These are phyloP conservation scores for Lasiodiplodia sp. DNA, from an alignment of 2,329 filamentous ascomycete species.

Conservation along the genomic window DNA sequence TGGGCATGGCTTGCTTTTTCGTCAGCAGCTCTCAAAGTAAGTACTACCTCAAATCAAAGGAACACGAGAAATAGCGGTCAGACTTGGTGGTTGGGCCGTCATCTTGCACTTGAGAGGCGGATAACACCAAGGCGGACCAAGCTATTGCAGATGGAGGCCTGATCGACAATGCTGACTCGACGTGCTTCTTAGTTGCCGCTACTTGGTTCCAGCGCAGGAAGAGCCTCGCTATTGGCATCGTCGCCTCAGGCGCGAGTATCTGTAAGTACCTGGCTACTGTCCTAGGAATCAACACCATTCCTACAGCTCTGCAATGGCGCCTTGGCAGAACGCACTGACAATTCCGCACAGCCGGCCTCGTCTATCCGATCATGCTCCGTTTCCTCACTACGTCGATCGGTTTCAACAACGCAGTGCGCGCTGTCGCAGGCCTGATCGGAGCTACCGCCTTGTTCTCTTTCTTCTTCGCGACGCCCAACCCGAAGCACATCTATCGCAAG, in stretches of 20 bases:
- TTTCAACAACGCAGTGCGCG: constrained; percentile 55
- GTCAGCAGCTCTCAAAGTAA: constrained; percentile 59
- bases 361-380: constrained; percentile 57
- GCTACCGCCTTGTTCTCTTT: constrained; percentile 52
- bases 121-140: constrained; percentile 5
- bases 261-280: constrained; percentile 34
- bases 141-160: constrained; percentile 16
- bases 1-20: constrained; percentile 63
- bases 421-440: constrained; percentile 51
- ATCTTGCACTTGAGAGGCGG: background rate
- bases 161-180: constrained; percentile 21
- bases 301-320: background rate
- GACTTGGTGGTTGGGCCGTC: constrained; percentile 1
- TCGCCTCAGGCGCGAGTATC: constrained; percentile 59
- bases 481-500: constrained; percentile 47
- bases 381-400: constrained; percentile 52
- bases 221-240: constrained; percentile 58
- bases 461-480: constrained; percentile 54
- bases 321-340: constrained; percentile 3
- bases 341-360: constrained; percentile 45
- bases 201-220: constrained; percentile 59
- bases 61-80: constrained; percentile 2
- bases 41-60: constrained; percentile 32
- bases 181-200: constrained; percentile 50
- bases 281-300: background rate